Evolutionary conservation across 768 basidiomycete species (phyloP).

Genomic region (Hygrocybe punicea): DNA sequence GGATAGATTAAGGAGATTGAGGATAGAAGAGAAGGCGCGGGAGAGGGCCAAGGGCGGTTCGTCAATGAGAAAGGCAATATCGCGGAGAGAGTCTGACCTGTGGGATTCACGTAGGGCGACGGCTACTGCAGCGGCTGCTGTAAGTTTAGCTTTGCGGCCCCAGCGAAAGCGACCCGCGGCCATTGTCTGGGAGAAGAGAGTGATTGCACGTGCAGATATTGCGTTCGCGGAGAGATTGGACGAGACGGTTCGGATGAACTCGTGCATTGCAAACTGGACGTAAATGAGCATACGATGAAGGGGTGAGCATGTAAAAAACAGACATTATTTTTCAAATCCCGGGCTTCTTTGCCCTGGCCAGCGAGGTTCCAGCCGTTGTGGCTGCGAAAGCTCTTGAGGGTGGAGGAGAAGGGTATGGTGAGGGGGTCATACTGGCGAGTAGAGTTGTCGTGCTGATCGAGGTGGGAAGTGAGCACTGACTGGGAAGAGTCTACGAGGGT

Average conservation of each 20-base stretch:
- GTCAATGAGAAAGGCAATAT: slow-evolving; percentile 65
- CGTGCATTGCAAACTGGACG: slow-evolving; percentile 56
- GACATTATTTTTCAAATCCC: slow-evolving; percentile 63
- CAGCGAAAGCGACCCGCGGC: slow-evolving; percentile 56
- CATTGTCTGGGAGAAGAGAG: slow-evolving; percentile 70
- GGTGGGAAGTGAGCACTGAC: slow-evolving; percentile 52
- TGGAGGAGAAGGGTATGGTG: slow-evolving; percentile 35
- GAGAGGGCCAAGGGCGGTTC: slow-evolving; percentile 50
- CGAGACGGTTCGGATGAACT: slow-evolving; percentile 60
- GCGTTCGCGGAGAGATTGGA: slow-evolving; percentile 57
- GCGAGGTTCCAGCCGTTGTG: slow-evolving; percentile 58
- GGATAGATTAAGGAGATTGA: slow-evolving; percentile 51
- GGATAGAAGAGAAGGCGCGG: slow-evolving; percentile 52
- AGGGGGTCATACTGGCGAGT: slow-evolving; percentile 24
- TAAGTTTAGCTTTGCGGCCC: slow-evolving; percentile 69
- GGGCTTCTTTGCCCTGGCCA: slow-evolving; percentile 63
- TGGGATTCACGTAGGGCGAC: slow-evolving; percentile 70
- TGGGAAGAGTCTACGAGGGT: slow-evolving; percentile 64
- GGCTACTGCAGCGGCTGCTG: slow-evolving; percentile 65
- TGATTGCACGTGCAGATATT: slow-evolving; percentile 60
- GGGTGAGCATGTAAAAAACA: slow-evolving; percentile 26
- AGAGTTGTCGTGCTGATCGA: slow-evolving; percentile 35
- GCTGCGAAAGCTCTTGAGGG: slow-evolving; percentile 49
- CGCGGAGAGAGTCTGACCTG: slow-evolving; percentile 62
- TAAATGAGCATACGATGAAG: slow-evolving; percentile 14